These are phyloP conservation scores for Haematococcus lacustris DNA, from an alignment of 139 green algal species.

Conservation along the genomic window DNA sequence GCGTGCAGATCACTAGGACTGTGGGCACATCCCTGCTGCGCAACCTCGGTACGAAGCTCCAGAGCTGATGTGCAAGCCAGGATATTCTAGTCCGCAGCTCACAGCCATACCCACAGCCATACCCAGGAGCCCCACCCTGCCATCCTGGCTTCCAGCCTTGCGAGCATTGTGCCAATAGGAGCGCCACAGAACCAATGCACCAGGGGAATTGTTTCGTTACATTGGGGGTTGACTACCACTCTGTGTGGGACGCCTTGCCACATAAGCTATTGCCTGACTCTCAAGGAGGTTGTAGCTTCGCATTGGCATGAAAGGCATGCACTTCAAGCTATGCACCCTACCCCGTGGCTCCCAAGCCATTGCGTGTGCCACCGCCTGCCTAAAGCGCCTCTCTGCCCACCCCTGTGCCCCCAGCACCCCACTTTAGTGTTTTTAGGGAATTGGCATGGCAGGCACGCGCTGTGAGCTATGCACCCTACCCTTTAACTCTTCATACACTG, in stretches of 20 bases:
- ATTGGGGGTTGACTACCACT: too few relatives aligned
- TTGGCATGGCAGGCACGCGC: too few relatives aligned
- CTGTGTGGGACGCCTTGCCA: too few relatives aligned
- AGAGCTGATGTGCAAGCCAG: background rate
- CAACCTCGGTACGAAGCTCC: constrained; percentile 11
- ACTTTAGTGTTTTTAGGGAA: too few relatives aligned
- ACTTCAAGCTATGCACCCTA: too few relatives aligned
- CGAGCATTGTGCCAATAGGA: background rate
- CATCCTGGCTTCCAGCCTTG: background rate
- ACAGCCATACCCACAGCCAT: background rate
- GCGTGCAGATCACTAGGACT: constrained; percentile 72
- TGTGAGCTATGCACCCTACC: too few relatives aligned
- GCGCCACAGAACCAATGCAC: background rate
- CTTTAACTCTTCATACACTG: background rate
- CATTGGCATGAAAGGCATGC: too few relatives aligned
- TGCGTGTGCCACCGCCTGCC: background rate
- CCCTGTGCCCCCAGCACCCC: too few relatives aligned
- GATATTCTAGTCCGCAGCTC: background rate
- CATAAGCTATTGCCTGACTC: background rate
- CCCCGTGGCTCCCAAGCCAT: background rate
- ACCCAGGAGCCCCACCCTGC: too few relatives aligned
- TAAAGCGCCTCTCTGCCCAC: background rate
- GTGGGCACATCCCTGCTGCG: constrained; percentile 59
- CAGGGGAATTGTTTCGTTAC: background rate
- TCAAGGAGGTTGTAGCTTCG: too few relatives aligned